These are phyloP conservation scores for Leccinum incarnatum DNA, from an alignment of 768 basidiomycete species.

Conservation along the genomic window DNA sequence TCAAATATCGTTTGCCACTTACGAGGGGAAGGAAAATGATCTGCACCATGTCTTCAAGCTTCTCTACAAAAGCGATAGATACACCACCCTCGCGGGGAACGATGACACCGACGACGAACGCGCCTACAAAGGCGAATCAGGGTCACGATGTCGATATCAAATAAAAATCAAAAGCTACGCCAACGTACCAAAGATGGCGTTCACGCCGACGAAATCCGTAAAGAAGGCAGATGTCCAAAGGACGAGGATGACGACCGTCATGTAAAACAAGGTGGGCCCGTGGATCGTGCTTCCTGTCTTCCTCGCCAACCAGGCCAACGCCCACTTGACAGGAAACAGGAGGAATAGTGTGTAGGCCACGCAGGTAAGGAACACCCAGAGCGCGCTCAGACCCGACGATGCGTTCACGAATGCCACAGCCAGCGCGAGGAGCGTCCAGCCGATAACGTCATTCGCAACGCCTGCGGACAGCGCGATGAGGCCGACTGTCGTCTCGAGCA, in stretches of 20 bases:
- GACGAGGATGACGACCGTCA: slow-evolving; percentile 79
- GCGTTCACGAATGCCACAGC: slow-evolving; percentile 93
- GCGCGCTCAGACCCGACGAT: slow-evolving; percentile 72
- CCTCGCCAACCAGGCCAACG: slow-evolving; percentile 68
- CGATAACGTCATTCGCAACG: slow-evolving; percentile 86
- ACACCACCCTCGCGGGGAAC: slow-evolving; percentile 89
- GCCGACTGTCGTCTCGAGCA: slow-evolving; percentile 90
- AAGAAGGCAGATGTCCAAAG: slow-evolving; percentile 89
- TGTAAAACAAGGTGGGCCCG: slow-evolving; percentile 84
- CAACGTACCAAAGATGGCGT: slow-evolving; percentile 78
- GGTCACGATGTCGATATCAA: background rate
- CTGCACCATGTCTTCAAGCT: slow-evolving; percentile 91
- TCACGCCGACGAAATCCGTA: slow-evolving; percentile 92
- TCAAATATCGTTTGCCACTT: slow-evolving; percentile 23
- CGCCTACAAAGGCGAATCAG: slow-evolving; percentile 43
- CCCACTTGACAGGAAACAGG: slow-evolving; percentile 61
- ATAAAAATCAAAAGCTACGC: background rate
- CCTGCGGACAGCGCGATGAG: slow-evolving; percentile 91
- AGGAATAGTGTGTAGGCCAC: slow-evolving; percentile 80
- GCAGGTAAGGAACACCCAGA: slow-evolving; percentile 80
- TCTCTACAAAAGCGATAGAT: slow-evolving; percentile 82
- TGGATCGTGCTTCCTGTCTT: slow-evolving; percentile 77
- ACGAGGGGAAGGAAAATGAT: slow-evolving; percentile 89
- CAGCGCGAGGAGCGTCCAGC: slow-evolving; percentile 87
- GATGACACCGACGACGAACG: slow-evolving; percentile 77